Base-by-base conservation (phyloP, 2,329 filamentous ascomycete species). In the Decorospora gaudefroyi region DNA sequence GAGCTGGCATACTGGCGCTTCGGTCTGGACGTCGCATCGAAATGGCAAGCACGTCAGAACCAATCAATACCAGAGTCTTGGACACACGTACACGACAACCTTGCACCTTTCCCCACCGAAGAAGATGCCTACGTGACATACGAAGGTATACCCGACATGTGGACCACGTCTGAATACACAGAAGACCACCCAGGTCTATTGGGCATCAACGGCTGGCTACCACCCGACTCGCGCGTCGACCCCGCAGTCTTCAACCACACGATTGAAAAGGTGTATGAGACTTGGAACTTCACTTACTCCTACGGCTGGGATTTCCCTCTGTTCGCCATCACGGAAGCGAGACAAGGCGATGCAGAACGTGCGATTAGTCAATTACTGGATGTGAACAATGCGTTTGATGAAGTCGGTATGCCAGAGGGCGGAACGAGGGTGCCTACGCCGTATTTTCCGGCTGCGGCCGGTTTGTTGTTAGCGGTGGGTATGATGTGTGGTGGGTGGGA, bases 1-100 rank as follows among this genome's bases (percentile, higher is more conserved):
- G 81, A 84, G 65, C 67, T 74, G 4, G 77, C 80, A 5, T 84
- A 84, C 62, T 84, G 80, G 80, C 73, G 77, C 11, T 84, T 84
- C 46, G 81, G 81, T 1, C 71, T 84, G 11, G 73, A 78, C 16
- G 62, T 82, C 1, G 81, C 81, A 3, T 68, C 72, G 2, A 54
- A 64, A 7, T 84, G 81, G 81, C 79, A 78, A 56, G 45, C 65
- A 32, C 70, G 79, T 3, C 76, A 77, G 33, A 66, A 66, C 2
- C 65, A 73, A n/a, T 30, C 68, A 0, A 62, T 75, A 0, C 79
- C 80, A 0, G 31, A 55, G 0, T 53, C 60, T 2, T 84, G 80
- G 80, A 62, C 61, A 0, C 61, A 60, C 1, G 78, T 83, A 3
- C 69, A 72, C 16, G 71, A 79, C 8, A 74, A 76, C n/a, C 70